These are phyloP conservation scores for Saturnispora diversa DNA, from an alignment of 805 yeast genomes.

Conservation along the genomic window DNA sequence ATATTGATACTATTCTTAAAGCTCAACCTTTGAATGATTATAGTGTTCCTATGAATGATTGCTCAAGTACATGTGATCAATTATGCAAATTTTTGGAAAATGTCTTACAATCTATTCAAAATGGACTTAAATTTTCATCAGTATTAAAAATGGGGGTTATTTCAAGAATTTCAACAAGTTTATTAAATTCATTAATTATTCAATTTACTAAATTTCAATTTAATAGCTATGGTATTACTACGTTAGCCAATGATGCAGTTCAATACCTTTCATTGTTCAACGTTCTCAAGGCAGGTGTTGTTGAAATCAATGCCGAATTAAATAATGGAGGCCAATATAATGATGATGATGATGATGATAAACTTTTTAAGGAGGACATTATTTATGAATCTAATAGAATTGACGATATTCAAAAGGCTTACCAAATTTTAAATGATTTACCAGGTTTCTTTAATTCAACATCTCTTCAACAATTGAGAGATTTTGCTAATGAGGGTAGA, in stretches of 20 bases:
- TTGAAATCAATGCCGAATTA: not conserved
- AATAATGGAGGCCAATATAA: not conserved
- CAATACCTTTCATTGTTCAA: slow-evolving; percentile 47
- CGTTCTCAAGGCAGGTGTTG: slow-evolving; percentile 11
- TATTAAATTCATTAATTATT: slow-evolving; percentile 47
- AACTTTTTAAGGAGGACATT: slow-evolving; percentile 1
- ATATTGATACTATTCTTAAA: slow-evolving; percentile 43
- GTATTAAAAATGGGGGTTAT: slow-evolving; percentile 19
- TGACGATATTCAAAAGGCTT: slow-evolving; percentile 39
- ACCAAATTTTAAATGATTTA: slow-evolving; percentile 56
- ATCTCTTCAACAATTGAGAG: slow-evolving; percentile 72
- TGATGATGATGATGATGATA: slow-evolving; percentile 3
- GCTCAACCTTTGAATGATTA: slow-evolving; percentile 63
- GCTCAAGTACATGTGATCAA: slow-evolving; percentile 64
- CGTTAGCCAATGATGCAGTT: slow-evolving; percentile 74
- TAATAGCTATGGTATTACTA: slow-evolving; percentile 74
- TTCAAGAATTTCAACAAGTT: slow-evolving; percentile 17
- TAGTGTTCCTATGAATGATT: slow-evolving; percentile 37
- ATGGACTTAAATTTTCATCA: slow-evolving; percentile 23
- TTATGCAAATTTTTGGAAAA: slow-evolving; percentile 40
- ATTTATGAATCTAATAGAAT: slow-evolving; percentile 42
- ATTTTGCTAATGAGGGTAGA: slow-evolving; percentile 76
- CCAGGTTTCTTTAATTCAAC: slow-evolving; percentile 62
- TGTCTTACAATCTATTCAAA: slow-evolving; percentile 35
- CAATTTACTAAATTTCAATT: slow-evolving; percentile 74